Percentiles rank a stretch among this genome's conserved stretches.
phyloP scores from a whole-genome alignment of 2,329 filamentous ascomycete genomes.

The Pestalotiopsis sp. region DNA sequence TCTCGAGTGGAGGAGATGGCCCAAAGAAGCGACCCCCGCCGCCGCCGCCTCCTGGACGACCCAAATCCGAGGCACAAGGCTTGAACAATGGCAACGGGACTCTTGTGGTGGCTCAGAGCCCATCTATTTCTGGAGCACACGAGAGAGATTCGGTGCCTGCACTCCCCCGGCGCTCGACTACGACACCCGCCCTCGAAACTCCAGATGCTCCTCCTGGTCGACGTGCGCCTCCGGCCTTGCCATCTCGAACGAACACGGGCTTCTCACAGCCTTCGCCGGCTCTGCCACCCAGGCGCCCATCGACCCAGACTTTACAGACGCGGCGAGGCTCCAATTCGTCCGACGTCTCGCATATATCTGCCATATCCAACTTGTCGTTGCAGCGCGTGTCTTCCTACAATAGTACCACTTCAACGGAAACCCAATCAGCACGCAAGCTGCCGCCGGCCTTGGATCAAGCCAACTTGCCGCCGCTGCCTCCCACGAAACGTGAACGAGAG shows the following conservation, averaged over 20 bases:
- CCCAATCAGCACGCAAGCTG: constrained; percentile 43
- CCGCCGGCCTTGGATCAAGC: constrained; percentile 59
- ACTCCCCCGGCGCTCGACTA: constrained; percentile 38
- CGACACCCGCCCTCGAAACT: constrained; percentile 21
- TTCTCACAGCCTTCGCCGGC: constrained; percentile 45
- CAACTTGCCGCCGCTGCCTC: constrained; percentile 61
- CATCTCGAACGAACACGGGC: constrained; percentile 40
- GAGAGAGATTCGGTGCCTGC: constrained; percentile 35
- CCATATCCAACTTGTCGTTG: constrained; percentile 54
- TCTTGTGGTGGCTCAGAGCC: constrained; percentile 29
- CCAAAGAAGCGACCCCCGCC: constrained; percentile 43
- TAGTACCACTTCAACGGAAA: constrained; percentile 48
- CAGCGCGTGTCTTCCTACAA: constrained; percentile 49
- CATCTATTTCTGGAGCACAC: constrained; percentile 38
- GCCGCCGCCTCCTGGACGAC: constrained; percentile 47
- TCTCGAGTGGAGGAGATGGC: constrained; percentile 41
- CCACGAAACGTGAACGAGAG: constrained; percentile 56
- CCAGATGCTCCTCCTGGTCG: constrained; percentile 29
- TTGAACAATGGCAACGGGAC: constrained; percentile 31
- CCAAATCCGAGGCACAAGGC: constrained; percentile 36
- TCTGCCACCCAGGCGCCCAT: constrained; percentile 53
- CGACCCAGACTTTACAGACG: constrained; percentile 43
- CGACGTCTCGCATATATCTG: constrained; percentile 56
- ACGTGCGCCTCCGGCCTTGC: constrained; percentile 38
- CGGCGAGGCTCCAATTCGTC: constrained; percentile 62